Conservation (phyloP, 768 basidiomycete genomes). For the Steccherinum ochraceum region DNA sequence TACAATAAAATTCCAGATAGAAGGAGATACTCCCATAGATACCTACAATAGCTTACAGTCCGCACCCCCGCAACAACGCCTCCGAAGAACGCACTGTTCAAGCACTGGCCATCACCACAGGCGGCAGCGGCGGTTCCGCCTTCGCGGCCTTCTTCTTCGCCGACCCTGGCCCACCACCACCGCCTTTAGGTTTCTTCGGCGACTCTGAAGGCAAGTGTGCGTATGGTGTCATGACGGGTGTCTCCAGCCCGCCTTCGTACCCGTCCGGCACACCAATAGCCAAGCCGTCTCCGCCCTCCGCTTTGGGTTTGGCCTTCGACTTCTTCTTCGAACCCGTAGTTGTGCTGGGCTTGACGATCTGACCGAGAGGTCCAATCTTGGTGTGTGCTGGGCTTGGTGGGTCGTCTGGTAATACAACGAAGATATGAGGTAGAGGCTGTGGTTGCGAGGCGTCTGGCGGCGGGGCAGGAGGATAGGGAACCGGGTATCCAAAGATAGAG, state of each 20-base stretch:
- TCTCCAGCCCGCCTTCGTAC: slow-evolving; percentile 1
- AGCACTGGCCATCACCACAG: slow-evolving; percentile 26
- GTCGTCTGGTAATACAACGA: slow-evolving; percentile 57
- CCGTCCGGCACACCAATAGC: slow-evolving; percentile 1
- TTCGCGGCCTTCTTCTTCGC: slow-evolving; percentile 19
- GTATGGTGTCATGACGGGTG: slow-evolving; percentile 5
- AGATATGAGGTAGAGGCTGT: slow-evolving; percentile 10
- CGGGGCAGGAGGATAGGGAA: slow-evolving; percentile 14
- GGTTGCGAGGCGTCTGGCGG: slow-evolving; percentile 16
- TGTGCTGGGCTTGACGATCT: slow-evolving; percentile 51
- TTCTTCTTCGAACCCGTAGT: slow-evolving; percentile 42
- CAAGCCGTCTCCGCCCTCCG: slow-evolving; percentile 5
- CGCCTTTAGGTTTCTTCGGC: slow-evolving; percentile 19
- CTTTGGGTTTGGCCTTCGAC: slow-evolving; percentile 46
- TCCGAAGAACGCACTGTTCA: slow-evolving; percentile 3
- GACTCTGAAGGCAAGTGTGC: slow-evolving; percentile 7
- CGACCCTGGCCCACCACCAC: slow-evolving; percentile 8
- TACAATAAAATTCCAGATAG: background rate
- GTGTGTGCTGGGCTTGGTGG: slow-evolving; percentile 46
- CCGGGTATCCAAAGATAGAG: slow-evolving; percentile 11
- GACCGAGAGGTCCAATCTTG: slow-evolving; percentile 77
- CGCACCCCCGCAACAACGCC: background rate
- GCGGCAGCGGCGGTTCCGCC: slow-evolving; percentile 17
- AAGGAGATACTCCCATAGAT: background rate
- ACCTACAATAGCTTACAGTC: background rate